A percentile compares a stretch with the other conserved stretches of the same genome.
phyloP scores from a whole-genome alignment of 202 grass and related monocot genomes.

The Zizania palustris region DNA sequence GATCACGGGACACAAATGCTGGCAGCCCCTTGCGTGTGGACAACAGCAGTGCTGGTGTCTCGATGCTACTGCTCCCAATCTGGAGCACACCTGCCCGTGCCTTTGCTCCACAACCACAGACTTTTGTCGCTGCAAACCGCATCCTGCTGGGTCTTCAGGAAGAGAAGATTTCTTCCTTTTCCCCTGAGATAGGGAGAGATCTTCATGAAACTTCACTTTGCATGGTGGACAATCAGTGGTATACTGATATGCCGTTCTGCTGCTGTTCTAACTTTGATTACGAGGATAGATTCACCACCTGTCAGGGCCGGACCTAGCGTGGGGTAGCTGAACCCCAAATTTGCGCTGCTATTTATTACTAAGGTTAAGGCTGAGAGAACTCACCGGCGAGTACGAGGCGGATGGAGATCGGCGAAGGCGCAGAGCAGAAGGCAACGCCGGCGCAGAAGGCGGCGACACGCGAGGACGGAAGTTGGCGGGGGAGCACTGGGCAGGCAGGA shows the following conservation, averaged over 20 bases:
- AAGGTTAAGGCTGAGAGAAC: too few species aligned
- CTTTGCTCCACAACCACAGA: slow-evolving; percentile 56
- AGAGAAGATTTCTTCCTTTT: too few species aligned
- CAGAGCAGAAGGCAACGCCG: too few species aligned
- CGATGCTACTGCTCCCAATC: slow-evolving; percentile 51
- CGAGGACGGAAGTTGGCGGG: too few species aligned
- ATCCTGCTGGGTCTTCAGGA: slow-evolving; percentile 31
- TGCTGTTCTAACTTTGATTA: background rate
- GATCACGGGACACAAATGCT: slow-evolving; percentile 67
- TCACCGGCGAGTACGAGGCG: too few species aligned
- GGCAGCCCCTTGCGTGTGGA: slow-evolving; percentile 80
- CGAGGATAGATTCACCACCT: background rate
- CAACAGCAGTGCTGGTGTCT: slow-evolving; percentile 78
- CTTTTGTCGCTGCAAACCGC: slow-evolving; percentile 69
- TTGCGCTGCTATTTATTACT: too few species aligned
- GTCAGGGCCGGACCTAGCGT: too few species aligned
- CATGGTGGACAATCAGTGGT: slow-evolving; percentile 3
- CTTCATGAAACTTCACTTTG: background rate
- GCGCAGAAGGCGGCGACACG: too few species aligned
- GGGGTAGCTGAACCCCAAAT: too few species aligned
- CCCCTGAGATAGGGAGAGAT: too few species aligned
- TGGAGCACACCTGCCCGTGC: slow-evolving; percentile 69
- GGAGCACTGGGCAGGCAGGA: too few species aligned
- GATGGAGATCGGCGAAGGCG: too few species aligned
- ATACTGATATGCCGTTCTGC: background rate